phyloP scores from a whole-genome alignment of 2,329 filamentous ascomycete species.

The Verticillium nubilum region DNA sequence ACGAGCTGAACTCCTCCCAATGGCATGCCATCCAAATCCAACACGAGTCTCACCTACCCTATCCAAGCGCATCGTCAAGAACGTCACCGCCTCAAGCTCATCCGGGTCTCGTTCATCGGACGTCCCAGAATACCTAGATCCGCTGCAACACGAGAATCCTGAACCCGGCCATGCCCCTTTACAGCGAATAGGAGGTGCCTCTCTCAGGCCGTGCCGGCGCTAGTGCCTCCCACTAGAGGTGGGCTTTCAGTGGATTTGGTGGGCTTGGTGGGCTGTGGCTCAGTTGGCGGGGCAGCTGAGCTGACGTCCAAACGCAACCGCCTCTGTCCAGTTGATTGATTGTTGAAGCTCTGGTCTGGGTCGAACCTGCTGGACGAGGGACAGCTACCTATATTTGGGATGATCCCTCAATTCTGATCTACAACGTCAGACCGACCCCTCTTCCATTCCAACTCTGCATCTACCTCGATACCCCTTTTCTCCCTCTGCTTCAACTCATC shows the following conservation, averaged over 20 bases:
- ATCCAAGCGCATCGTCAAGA: neutral
- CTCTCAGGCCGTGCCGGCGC: neutral
- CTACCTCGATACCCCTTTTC: neutral
- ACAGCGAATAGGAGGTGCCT: neutral
- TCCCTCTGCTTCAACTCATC: neutral
- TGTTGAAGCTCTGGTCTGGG: neutral
- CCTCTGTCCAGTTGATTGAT: neutral
- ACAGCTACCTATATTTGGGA: neutral
- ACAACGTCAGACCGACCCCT: conserved; percentile 9
- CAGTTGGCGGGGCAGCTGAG: neutral
- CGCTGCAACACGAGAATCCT: neutral
- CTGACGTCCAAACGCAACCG: neutral
- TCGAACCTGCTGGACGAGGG: neutral
- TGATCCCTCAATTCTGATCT: neutral
- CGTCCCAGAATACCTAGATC: neutral
- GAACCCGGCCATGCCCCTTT: neutral
- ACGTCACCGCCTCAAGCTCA: neutral
- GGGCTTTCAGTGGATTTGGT: neutral
- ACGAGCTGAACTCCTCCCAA: neutral
- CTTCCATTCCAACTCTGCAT: neutral
- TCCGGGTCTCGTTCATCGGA: neutral
- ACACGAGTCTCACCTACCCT: neutral
- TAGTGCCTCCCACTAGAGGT: neutral
- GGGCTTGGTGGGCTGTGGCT: neutral
- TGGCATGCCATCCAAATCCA: neutral